phyloP scores from a whole-genome alignment of 2,329 filamentous ascomycete genomes.

The Pseudogymnoascus pannorum region DNA sequence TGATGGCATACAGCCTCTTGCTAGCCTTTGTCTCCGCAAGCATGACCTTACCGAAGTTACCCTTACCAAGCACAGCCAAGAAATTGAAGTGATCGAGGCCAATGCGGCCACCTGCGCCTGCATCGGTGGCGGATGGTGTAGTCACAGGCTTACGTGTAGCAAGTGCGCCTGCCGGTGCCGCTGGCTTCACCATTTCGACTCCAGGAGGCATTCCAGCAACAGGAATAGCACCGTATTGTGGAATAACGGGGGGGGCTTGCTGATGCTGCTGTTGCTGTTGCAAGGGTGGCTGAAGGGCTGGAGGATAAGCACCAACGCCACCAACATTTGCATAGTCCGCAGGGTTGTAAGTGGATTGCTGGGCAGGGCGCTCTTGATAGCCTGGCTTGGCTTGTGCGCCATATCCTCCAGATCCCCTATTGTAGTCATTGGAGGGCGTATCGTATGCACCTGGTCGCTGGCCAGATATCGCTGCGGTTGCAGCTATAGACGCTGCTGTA shows the following conservation, averaged over 20 bases:
- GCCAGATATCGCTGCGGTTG: slow-evolving; percentile 52
- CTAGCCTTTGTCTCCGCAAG: slow-evolving; percentile 91
- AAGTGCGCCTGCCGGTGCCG: slow-evolving; percentile 28
- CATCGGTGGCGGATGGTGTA: slow-evolving; percentile 61
- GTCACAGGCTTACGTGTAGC: slow-evolving; percentile 43
- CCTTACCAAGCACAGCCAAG: slow-evolving; percentile 93
- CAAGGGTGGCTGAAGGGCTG: slow-evolving; percentile 27
- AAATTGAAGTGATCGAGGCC: slow-evolving; percentile 99
- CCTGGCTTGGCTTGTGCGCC: slow-evolving; percentile 10
- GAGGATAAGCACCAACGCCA: slow-evolving; percentile 45
- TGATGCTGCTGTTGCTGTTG: slow-evolving; percentile 35
- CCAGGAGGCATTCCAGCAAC: slow-evolving; percentile 12
- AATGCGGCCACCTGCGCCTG: slow-evolving; percentile 74
- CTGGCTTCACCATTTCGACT: slow-evolving; percentile 12
- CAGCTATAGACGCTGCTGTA: slow-evolving; percentile 46
- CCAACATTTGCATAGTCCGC: slow-evolving; percentile 63
- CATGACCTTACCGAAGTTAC: slow-evolving; percentile 99
- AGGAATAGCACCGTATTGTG: slow-evolving; percentile 17
- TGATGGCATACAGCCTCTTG: slow-evolving; percentile 92
- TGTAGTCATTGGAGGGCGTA: slow-evolving; percentile 25
- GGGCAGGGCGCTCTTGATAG: slow-evolving; percentile 31
- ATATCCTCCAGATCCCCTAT: slow-evolving; percentile 19
- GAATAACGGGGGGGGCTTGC: slow-evolving; percentile 15
- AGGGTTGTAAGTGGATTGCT: slow-evolving; percentile 67
- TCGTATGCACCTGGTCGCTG: slow-evolving; percentile 24